Conservation (phyloP, 768 basidiomycete species). For the Auriculariales sp. region DNA sequence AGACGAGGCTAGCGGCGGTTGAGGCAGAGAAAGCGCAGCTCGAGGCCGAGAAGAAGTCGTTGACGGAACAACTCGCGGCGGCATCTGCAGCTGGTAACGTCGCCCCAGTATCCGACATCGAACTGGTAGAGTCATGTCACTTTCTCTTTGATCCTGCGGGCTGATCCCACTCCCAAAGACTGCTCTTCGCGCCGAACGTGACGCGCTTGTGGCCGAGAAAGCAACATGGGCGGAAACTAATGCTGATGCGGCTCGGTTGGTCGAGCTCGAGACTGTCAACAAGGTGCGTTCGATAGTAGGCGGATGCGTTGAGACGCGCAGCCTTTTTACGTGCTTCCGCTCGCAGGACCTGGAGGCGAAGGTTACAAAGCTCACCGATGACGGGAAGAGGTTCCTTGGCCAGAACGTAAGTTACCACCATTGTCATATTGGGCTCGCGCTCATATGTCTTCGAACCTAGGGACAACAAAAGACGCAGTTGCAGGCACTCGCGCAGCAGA, state of each 20-base stretch:
- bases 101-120: no score
- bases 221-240: conserved; percentile 24
- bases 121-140: no score
- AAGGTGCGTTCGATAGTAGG: conserved; percentile 45
- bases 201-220: conserved; percentile 47
- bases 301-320: not conserved
- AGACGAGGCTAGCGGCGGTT: not conserved
- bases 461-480: conserved; percentile 45
- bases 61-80: not conserved
- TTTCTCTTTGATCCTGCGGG: no score
- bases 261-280: conserved; percentile 42
- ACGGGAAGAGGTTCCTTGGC: conserved; percentile 25
- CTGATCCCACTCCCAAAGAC: conserved; percentile 22
- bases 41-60: conserved; percentile 4
- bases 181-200: conserved; percentile 41
- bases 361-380: conserved; percentile 27
- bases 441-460: conserved; percentile 8
- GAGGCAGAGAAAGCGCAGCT: conserved; percentile 7
- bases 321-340: conserved; percentile 2
- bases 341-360: conserved; percentile 27
- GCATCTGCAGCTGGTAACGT: not conserved
- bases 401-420: conserved; percentile 14
- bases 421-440: conserved; percentile 10
- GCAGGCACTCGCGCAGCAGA: conserved; percentile 23
- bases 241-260: conserved; percentile 30